phyloP scores from a whole-genome alignment of 306 rosid species.

The Cicer bijugum region DNA sequence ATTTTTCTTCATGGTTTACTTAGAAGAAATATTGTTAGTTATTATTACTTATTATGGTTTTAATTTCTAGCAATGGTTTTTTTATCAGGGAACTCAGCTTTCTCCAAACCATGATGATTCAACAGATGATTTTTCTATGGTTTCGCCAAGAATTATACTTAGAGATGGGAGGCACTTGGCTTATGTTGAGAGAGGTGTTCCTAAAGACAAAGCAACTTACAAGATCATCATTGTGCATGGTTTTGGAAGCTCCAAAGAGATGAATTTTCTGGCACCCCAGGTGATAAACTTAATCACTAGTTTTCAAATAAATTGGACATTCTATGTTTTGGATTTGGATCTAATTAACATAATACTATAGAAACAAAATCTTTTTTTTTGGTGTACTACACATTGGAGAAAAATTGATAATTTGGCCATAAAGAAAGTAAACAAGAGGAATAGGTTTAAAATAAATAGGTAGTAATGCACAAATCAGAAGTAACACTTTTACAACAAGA shows the following conservation, averaged over 20 bases:
- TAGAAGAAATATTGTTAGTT: slow-evolving; percentile 22
- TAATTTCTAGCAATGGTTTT: slow-evolving; percentile 49
- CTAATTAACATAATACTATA: slow-evolving; percentile 12
- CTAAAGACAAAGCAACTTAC: slow-evolving; percentile 58
- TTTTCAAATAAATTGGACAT: background rate
- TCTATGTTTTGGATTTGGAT: slow-evolving; percentile 21
- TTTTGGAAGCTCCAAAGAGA: slow-evolving; percentile 69
- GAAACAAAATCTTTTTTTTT: background rate
- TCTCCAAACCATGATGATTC: slow-evolving; percentile 54
- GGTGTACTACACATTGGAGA: background rate
- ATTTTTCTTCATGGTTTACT: slow-evolving; percentile 32
- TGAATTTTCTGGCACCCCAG: slow-evolving; percentile 55
- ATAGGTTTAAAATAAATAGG: no score
- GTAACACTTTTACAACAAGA: no score
- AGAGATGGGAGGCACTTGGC: slow-evolving; percentile 73
- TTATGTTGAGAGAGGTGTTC: slow-evolving; percentile 64
- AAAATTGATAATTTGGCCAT: background rate
- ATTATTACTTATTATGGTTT: slow-evolving; percentile 50
- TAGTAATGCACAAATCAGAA: no score
- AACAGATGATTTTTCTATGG: slow-evolving; percentile 45
- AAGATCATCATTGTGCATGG: slow-evolving; percentile 66
- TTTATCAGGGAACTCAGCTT: slow-evolving; percentile 61
- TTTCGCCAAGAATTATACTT: slow-evolving; percentile 64
- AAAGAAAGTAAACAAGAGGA: no score
- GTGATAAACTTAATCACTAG: slow-evolving; percentile 34